Evolutionary conservation across 345 rosid species (phyloP).

Genomic region (Eucalyptus polyanthemos): DNA sequence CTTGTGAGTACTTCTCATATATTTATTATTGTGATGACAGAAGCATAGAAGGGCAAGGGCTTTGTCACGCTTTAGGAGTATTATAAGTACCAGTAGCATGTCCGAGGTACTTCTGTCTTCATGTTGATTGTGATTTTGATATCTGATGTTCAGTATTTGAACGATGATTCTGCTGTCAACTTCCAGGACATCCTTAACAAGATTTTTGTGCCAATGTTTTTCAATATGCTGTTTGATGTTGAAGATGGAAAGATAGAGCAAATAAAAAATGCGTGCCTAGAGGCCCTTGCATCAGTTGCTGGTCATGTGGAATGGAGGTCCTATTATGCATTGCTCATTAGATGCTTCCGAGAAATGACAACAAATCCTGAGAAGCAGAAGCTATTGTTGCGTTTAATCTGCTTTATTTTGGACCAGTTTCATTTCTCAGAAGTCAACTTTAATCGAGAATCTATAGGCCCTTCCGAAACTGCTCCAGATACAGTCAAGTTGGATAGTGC

Average conservation of each 20-base stretch:
- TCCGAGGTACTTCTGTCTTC: conserved; percentile 32
- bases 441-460: conserved; percentile 12
- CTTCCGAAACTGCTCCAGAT: background rate
- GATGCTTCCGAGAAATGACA: conserved; percentile 69
- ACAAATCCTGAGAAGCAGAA: conserved; percentile 51
- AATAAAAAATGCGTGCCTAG: conserved; percentile 53
- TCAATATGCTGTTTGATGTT: conserved; percentile 67
- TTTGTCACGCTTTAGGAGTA: conserved; percentile 42
- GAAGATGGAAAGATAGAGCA: conserved; percentile 65
- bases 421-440: conserved; percentile 37
- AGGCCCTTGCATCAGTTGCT: conserved; percentile 71
- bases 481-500: background rate
- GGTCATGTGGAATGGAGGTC: conserved; percentile 70
- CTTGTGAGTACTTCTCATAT: background rate
- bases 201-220: conserved; percentile 68
- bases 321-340: conserved; percentile 47
- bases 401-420: conserved; percentile 67
- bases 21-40: conserved; percentile 23
- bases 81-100: conserved; percentile 25
- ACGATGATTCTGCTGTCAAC: background rate
- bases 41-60: conserved; percentile 74
- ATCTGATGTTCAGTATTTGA: background rate
- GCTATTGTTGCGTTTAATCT: conserved; percentile 49
- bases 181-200: conserved; percentile 64
- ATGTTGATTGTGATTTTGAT: background rate